phyloP scores from a whole-genome alignment of 495 filamentous ascomycete genomes.

The Cairneyella variabilis region DNA sequence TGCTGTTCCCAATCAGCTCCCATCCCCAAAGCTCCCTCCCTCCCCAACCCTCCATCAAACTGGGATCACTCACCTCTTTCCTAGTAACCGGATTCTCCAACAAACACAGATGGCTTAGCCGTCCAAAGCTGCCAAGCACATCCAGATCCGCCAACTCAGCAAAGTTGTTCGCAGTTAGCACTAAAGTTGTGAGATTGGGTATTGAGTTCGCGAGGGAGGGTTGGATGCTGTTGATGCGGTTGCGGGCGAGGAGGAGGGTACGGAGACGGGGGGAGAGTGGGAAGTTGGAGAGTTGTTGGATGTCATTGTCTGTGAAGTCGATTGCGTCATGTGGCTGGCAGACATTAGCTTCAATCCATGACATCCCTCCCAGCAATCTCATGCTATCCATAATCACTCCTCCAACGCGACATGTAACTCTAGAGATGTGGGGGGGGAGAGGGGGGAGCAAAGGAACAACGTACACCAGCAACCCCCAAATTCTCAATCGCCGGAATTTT shows the following conservation, averaged over 20 bases:
- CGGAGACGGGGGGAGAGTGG: constrained; percentile 84
- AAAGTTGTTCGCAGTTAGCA: constrained; percentile 74
- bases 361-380: too few species aligned
- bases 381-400: too few species aligned
- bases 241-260: constrained; percentile 85
- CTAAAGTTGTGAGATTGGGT: constrained; percentile 72
- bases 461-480: constrained; percentile 86
- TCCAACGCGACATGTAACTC: too few species aligned
- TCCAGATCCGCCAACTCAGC: constrained; percentile 84
- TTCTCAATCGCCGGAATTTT: constrained; percentile 98
- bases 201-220: constrained; percentile 64
- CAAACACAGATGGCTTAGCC: constrained; percentile 75
- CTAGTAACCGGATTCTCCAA: constrained; percentile 84
- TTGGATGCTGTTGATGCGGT: constrained; percentile 80
- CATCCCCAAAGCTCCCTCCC: not conserved
- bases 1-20: constrained; percentile 47
- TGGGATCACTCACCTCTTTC: constrained; percentile 69
- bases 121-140: constrained; percentile 61
- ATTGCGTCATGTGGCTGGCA: constrained; percentile 79
- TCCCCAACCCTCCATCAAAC: not conserved
- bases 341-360: too few species aligned
- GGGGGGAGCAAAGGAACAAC: constrained; percentile 28
- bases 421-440: too few species aligned
- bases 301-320: constrained; percentile 98
- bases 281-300: constrained; percentile 84